Evolutionary conservation across 169 alveolate genomes (phyloP), one percentile per base, ranked within the genome.

Genomic region (Pseudocohnilembus persalinus): DNA sequence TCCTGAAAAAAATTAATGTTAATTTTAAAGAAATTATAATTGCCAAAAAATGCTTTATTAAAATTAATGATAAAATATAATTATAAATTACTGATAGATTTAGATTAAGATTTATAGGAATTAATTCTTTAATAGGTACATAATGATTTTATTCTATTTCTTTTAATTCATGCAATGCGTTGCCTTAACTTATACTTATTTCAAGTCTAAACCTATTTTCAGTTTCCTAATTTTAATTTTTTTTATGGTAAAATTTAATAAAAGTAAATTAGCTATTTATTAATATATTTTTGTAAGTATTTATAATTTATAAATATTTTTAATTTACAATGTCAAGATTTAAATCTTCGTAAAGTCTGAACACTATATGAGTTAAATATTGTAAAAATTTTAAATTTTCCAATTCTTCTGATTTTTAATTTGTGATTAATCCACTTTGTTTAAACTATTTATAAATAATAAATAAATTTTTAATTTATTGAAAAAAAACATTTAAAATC

Each of bases 131-230:
- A 49, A 49, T 49, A 11, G 4, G 4, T 11, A 49, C 68, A 11
- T 49, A 11, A 49, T 49, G 68, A 49, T 49, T 49, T 4, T 49
- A 20, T 4, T 49, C 20, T 49, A 49, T 49, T 49, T 49, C 4
- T 49, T 49, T 11, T 20, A 49, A 4, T 11, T 49, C 20, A 49
- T 49, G 4, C 26, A 49, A 11, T 49, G 4, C 68, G 30, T 65
- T 30, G 29, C 89, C 89, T 31, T 73, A 81, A 28, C 85, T 77
- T 27, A 85, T 77, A 73, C 85, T 91, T 30, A 94, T 84, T 74
- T 94, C 97, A n/a, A 94, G 81, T 88, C 93, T 94, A 73, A 94
- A 94, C 82, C 97, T 86, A 77, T 90, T 83, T 64, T 94, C 94
- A 84, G 92, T 88, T 80, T 88, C 85, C 82, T 87, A 65, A 20